Base-by-base conservation (phyloP, 352 stramenopile species). In the Lagenidium giganteum region DNA sequence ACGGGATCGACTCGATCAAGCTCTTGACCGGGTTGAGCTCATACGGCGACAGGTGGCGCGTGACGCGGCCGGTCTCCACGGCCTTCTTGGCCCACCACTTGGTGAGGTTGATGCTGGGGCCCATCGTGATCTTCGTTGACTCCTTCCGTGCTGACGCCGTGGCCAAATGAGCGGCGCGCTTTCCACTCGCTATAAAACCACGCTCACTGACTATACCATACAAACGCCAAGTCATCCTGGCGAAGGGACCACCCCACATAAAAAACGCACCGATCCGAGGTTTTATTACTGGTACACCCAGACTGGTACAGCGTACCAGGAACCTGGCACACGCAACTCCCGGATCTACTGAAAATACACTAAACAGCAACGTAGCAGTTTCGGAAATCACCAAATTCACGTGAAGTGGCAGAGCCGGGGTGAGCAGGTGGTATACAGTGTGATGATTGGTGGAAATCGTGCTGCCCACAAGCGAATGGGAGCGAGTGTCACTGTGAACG, bases 31-130 rank as follows among this genome's bases (percentile, higher is more conserved):
- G 73, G 60, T 82, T 56, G 37, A 81, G 21, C 54, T 87, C 73
- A 47, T 83, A 75, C 27, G 79, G 79, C 38, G 75, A 88, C 42
- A 91, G 50, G 51, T 83, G 69, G 57, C 79, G 79, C 51, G 67
- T 72, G 30, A 83, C 56, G 49, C 75, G 75, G 42, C 74, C 74
- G 35, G 69, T 60, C 58, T 87, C 73, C 13, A 56, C 47, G 37
- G 54, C 67, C 50, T 82, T 71, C 68, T 91, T 91, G 51, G 51
- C 53, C 79, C 79, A 91, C 70, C 76, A 87, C 45, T 84, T 87
- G 41, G 57, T 32, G 43, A 87, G 68, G 34, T 72, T 57, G 28
- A 60, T 57, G 47, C 37, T 53, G 4, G 73, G 67, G 37, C 58
- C 46, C 73, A 82, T 83, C 21, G 25, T 65, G 8, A 29, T 20